phyloP scores from a whole-genome alignment of 306 rosid species.

The Gillenia trifoliata region DNA sequence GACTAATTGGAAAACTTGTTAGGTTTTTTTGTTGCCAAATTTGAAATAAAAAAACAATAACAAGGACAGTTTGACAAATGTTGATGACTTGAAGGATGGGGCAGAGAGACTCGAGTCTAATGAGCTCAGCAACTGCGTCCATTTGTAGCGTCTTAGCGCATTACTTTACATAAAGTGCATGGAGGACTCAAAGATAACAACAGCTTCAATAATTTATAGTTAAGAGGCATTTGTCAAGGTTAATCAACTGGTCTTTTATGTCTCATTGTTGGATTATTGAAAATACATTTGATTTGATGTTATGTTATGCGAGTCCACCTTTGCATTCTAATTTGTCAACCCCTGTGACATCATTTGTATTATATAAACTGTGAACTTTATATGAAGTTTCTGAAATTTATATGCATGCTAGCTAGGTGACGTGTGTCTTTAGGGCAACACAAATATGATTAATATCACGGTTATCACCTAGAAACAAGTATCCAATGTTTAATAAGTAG shows the following conservation, averaged over 20 bases:
- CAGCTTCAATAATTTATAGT: slow-evolving; percentile 20
- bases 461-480: neutral
- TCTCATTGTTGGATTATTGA: slow-evolving; percentile 11
- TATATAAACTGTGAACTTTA: neutral
- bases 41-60: slow-evolving; percentile 11
- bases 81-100: slow-evolving; percentile 20
- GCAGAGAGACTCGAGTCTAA: slow-evolving; percentile 8
- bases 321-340: slow-evolving; percentile 63
- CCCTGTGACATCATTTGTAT: slow-evolving; percentile 38
- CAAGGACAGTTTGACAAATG: slow-evolving; percentile 26
- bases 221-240: slow-evolving; percentile 2
- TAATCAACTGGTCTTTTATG: slow-evolving; percentile 24
- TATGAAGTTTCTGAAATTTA: neutral
- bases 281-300: slow-evolving; percentile 10
- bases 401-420: neutral
- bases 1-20: neutral
- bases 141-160: slow-evolving; percentile 19
- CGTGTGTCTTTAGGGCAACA: neutral
- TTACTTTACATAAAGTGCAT: slow-evolving; percentile 45
- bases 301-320: slow-evolving; percentile 6
- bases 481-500: neutral
- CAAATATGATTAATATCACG: neutral
- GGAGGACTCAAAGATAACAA: slow-evolving; percentile 13
- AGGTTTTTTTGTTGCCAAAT: slow-evolving; percentile 28
- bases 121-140: slow-evolving; percentile 40